Evolutionary conservation across 2,329 filamentous ascomycete genomes (phyloP).

Genomic region (Pochonia chlamydosporia): DNA sequence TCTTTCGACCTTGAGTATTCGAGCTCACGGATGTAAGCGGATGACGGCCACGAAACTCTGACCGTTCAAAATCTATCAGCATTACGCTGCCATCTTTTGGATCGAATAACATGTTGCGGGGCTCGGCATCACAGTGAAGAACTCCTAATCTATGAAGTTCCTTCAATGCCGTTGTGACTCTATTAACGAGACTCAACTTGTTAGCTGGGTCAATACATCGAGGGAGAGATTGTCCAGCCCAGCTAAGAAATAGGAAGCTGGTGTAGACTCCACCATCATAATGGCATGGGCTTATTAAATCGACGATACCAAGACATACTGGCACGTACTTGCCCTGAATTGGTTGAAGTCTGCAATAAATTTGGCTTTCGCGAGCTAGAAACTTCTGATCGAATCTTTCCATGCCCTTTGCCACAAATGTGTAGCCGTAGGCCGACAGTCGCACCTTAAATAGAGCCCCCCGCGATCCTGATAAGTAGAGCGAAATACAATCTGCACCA

Average conservation of each 20-base stretch:
- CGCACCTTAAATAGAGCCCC: conserved; percentile 32
- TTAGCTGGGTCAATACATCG: background rate
- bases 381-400: conserved; percentile 14
- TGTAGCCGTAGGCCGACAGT: conserved; percentile 29
- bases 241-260: conserved; percentile 30
- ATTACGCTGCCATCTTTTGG: conserved; percentile 16
- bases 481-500: conserved; percentile 22
- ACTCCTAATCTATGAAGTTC: conserved; percentile 15
- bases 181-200: conserved; percentile 3
- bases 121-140: conserved; percentile 22
- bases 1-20: conserved; percentile 17
- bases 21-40: conserved; percentile 16
- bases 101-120: conserved; percentile 26
- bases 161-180: conserved; percentile 4
- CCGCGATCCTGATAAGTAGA: conserved; percentile 22
- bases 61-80: conserved; percentile 26
- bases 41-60: conserved; percentile 15
- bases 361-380: conserved; percentile 22
- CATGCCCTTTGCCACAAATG: conserved; percentile 33
- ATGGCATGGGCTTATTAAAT: conserved; percentile 24
- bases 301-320: conserved; percentile 26
- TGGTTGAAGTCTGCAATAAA: conserved; percentile 22
- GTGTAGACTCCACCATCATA: conserved; percentile 22
- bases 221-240: conserved; percentile 14
- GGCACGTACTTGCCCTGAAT: conserved; percentile 29